Evolutionary conservation across 768 basidiomycete species (phyloP).

Genomic region (Phanerochaete sordida): DNA sequence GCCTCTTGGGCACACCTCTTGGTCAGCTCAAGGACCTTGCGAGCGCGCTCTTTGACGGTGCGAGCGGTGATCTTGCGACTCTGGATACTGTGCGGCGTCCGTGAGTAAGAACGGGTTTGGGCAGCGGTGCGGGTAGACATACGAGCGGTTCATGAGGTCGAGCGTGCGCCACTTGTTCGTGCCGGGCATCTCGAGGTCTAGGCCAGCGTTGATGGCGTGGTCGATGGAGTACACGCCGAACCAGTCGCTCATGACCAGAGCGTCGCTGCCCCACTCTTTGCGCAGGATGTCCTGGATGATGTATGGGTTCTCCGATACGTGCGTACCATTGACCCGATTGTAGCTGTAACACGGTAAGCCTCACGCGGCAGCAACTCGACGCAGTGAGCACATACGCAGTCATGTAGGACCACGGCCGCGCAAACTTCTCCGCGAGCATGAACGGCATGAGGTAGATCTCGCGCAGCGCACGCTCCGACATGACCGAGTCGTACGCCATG

Average conservation of each 20-base stretch:
- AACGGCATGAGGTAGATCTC: constrained; percentile 64
- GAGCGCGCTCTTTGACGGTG: constrained; percentile 63
- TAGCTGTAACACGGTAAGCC: constrained; percentile 46
- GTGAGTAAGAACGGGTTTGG: neutral
- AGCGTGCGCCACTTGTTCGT: constrained; percentile 70
- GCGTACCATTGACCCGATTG: constrained; percentile 75
- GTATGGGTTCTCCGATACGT: constrained; percentile 60
- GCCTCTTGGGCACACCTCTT: constrained; percentile 65
- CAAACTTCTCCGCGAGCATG: constrained; percentile 50
- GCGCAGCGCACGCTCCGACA: constrained; percentile 49
- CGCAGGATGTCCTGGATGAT: constrained; percentile 62
- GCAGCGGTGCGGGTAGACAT: neutral
- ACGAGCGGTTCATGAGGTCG: constrained; percentile 60
- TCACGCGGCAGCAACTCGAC: neutral
- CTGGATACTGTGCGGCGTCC: constrained; percentile 27
- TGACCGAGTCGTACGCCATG: constrained; percentile 52
- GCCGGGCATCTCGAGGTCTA: constrained; percentile 82
- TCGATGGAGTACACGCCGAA: constrained; percentile 71
- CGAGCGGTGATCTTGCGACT: constrained; percentile 64
- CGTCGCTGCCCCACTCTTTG: constrained; percentile 73
- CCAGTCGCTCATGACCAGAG: constrained; percentile 84
- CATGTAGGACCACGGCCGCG: constrained; percentile 56
- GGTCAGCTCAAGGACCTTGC: constrained; percentile 62
- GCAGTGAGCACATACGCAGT: constrained; percentile 47
- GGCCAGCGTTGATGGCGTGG: constrained; percentile 56